Evolutionary conservation across 225 moss, liverwort and hornwort species (phyloP), one percentile per base, ranked within the genome.

Genomic region (Rhytidiadelphus loreus): DNA sequence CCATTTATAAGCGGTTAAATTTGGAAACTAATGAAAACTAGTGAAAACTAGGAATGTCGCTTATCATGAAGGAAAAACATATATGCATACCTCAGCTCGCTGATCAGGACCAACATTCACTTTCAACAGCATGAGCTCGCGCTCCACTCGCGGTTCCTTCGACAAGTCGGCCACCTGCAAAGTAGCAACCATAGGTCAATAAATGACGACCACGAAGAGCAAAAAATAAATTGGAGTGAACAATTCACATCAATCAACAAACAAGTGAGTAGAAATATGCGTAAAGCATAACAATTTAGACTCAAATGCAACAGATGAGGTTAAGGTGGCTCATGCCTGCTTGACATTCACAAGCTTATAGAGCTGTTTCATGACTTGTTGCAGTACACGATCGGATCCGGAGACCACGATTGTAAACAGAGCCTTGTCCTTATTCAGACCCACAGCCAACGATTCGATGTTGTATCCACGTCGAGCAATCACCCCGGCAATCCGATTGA

Each of bases 341-440:
- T 94, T 95, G 81, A 97, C 98, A 87, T 99, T 99, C 81, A 97
- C 93, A 84, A 99, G 98, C 92, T 99, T 99, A 83, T 99, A 95
- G 44, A 99, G 97, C 91, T 99, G 97, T 89, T 97, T 95, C 98
- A 99, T 97, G 41, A 97, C 98, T 91, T 97, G 97, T 92, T 97
- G 96, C 89, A 97, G 77, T 33, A 97, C 97, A 70, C 90, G 96
- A 90, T 99, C 97, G 13, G 97, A 97, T 86, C 98, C 98, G 43
- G 95, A 97, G 86, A 99, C 97, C 77, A 99, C 98, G 70, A 99
- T 99, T 16, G 98, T 99, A 88, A 99, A 99, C 74, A 96, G 91
- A 35, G 98, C 98, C 90, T 99, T 99, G 92, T 99, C 98, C 83
- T 96, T 99, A 88, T 99, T 99, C 82, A 99, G 88, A 32, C 97